These are phyloP conservation scores for Panaeolus cyanescens DNA, from an alignment of 768 basidiomycete genomes.

Conservation along the genomic window DNA sequence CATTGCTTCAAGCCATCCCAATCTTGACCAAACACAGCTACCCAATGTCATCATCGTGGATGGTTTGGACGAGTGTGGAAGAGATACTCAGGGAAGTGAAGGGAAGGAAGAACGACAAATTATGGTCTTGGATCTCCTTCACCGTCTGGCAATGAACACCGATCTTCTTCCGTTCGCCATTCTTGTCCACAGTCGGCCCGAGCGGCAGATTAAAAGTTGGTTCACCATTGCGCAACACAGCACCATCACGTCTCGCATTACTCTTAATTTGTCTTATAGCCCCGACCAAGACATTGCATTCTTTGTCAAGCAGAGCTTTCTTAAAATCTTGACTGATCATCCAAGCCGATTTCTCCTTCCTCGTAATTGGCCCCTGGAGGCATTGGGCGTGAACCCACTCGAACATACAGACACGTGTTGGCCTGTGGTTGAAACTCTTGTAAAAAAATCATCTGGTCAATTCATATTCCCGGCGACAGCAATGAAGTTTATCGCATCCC, in stretches of 20 bases:
- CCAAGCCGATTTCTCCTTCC: neutral
- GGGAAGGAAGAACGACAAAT: neutral
- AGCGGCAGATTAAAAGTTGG: conserved; percentile 2
- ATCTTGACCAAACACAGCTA: neutral
- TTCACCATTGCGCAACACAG: neutral
- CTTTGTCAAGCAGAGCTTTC: neutral
- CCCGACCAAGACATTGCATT: conserved; percentile 10
- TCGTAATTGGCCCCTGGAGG: conserved; percentile 6
- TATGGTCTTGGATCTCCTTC: neutral
- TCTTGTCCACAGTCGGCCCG: conserved; percentile 14
- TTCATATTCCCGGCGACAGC: conserved; percentile 10
- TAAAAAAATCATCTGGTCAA: conserved; percentile 7
- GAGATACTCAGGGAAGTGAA: neutral
- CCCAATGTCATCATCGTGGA: conserved; percentile 21
- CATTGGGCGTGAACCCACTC: no score
- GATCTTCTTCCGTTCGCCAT: neutral
- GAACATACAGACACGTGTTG: no score
- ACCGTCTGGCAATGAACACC: neutral
- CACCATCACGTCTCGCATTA: neutral
- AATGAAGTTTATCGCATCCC: conserved; percentile 5
- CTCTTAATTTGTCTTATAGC: conserved; percentile 5
- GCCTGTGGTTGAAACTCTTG: conserved; percentile 1
- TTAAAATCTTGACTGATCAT: neutral
- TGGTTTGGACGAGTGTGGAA: conserved; percentile 24
- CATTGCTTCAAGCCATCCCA: neutral